Conservation (phyloP, 2,329 filamentous ascomycete species). For the Xylaria sp. region DNA sequence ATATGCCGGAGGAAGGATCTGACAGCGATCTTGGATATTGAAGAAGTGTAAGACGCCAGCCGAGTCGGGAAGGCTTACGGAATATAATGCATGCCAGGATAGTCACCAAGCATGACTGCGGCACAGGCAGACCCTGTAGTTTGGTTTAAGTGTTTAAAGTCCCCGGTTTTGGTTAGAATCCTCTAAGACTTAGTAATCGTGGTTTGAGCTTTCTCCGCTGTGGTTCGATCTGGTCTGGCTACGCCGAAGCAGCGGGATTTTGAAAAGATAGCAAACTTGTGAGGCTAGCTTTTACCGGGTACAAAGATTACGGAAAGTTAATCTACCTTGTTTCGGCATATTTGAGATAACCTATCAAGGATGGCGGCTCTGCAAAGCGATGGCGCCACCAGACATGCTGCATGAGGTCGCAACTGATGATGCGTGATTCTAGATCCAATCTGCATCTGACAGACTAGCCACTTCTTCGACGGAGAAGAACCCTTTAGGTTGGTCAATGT, state of each 20-base stretch:
- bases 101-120: not conserved
- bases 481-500: not conserved
- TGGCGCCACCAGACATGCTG: slow-evolving; percentile 17
- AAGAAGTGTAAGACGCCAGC: slow-evolving; percentile 10
- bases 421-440: not conserved
- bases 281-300: not conserved
- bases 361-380: slow-evolving; percentile 18
- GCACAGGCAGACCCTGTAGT: not conserved
- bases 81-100: slow-evolving; percentile 6
- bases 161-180: not conserved
- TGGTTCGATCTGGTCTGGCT: slow-evolving; percentile 12
- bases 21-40: slow-evolving; percentile 1
- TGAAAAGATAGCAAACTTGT: not conserved
- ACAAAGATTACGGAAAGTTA: not conserved
- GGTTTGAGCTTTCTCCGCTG: not conserved
- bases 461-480: not conserved
- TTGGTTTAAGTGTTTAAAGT: not conserved
- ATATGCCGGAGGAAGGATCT: not conserved
- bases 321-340: not conserved
- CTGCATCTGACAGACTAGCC: not conserved
- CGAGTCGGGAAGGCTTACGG: not conserved
- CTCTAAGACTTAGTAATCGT: slow-evolving; percentile 19
- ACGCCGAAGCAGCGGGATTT: slow-evolving; percentile 8
- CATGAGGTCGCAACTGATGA: not conserved
- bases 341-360: slow-evolving; percentile 14